Evolutionary conservation across 208 protist genomes (phyloP).

Genomic region (Wallacemonas rigidus): DNA sequence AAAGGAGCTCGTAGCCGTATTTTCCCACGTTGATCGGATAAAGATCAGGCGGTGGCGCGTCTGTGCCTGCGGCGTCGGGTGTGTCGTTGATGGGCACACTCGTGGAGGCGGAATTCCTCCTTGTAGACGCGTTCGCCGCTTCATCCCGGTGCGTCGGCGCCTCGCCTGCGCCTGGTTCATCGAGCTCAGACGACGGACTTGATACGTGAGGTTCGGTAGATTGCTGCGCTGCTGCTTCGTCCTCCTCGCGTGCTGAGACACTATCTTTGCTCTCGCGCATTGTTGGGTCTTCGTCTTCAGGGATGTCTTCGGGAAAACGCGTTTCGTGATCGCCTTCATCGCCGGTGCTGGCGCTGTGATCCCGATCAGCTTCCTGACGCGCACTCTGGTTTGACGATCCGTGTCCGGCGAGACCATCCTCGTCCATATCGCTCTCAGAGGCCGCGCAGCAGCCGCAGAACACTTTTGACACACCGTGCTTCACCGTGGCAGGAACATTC

Average conservation of each 20-base stretch:
- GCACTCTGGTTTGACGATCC: too few relatives aligned
- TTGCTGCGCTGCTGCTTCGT: slow-evolving; percentile 3
- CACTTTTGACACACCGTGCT: slow-evolving; percentile 32
- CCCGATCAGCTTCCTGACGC: too few relatives aligned
- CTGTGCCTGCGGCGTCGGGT: neutral
- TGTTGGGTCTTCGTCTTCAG: slow-evolving; percentile 4
- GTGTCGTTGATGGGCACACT: slow-evolving; percentile 4
- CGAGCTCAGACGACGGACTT: too few relatives aligned
- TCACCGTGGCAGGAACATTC: slow-evolving; percentile 36
- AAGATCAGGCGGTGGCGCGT: neutral
- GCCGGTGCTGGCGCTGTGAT: neutral
- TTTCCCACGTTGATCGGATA: slow-evolving; percentile 73
- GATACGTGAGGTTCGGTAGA: too few relatives aligned
- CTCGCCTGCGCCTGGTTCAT: too few relatives aligned
- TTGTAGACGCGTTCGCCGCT: neutral
- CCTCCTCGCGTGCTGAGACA: neutral
- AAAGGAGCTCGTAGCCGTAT: slow-evolving; percentile 78
- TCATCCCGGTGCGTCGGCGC: neutral
- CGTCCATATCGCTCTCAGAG: slow-evolving; percentile 26
- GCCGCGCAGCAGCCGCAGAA: slow-evolving; percentile 40
- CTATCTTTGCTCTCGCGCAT: neutral
- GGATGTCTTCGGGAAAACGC: slow-evolving; percentile 12
- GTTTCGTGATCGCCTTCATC: slow-evolving; percentile 2
- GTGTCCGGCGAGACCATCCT: slow-evolving; percentile 10
- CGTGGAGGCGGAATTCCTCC: neutral